Conservation (phyloP, 2,329 filamentous ascomycete genomes). For the Teratosphaeria gauchensis region DNA sequence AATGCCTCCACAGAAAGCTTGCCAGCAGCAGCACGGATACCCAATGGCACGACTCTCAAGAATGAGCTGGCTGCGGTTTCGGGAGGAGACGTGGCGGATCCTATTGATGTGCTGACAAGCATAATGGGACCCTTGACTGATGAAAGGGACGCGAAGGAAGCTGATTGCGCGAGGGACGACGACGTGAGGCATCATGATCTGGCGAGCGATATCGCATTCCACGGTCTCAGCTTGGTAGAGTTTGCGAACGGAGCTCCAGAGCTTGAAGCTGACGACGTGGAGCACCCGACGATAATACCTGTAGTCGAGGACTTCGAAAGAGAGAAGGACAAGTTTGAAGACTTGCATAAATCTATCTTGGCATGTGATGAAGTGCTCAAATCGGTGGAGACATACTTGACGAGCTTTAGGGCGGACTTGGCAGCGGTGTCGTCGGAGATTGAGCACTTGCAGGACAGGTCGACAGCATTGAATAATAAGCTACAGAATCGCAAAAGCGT, state of each 20-base stretch:
- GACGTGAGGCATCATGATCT: slow-evolving; percentile 37
- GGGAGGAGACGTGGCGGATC: slow-evolving; percentile 53
- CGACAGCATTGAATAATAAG: slow-evolving; percentile 69
- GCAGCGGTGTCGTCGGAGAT: slow-evolving; percentile 91
- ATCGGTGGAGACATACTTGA: slow-evolving; percentile 86
- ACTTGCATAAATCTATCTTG: slow-evolving; percentile 76
- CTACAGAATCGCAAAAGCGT: slow-evolving; percentile 83
- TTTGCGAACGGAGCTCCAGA: slow-evolving; percentile 40
- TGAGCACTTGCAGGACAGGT: slow-evolving; percentile 81
- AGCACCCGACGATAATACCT: background rate
- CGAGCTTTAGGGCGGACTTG: slow-evolving; percentile 86
- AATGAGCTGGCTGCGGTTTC: slow-evolving; percentile 42
- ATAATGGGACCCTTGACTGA: slow-evolving; percentile 40
- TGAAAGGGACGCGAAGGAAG: slow-evolving; percentile 27
- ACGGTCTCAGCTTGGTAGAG: slow-evolving; percentile 63
- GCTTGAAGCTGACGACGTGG: slow-evolving; percentile 6
- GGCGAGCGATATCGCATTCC: slow-evolving; percentile 66
- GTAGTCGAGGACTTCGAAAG: slow-evolving; percentile 50
- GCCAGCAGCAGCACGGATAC: slow-evolving; percentile 51
- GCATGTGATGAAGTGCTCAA: slow-evolving; percentile 88
- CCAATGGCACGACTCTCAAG: slow-evolving; percentile 60
- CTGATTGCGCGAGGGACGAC: slow-evolving; percentile 4
- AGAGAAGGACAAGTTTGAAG: slow-evolving; percentile 77
- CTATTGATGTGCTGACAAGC: slow-evolving; percentile 57
- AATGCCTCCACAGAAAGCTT: slow-evolving; percentile 71